phyloP scores from a whole-genome alignment of 1,139 yeast species.

The Taiozyma sp. region DNA sequence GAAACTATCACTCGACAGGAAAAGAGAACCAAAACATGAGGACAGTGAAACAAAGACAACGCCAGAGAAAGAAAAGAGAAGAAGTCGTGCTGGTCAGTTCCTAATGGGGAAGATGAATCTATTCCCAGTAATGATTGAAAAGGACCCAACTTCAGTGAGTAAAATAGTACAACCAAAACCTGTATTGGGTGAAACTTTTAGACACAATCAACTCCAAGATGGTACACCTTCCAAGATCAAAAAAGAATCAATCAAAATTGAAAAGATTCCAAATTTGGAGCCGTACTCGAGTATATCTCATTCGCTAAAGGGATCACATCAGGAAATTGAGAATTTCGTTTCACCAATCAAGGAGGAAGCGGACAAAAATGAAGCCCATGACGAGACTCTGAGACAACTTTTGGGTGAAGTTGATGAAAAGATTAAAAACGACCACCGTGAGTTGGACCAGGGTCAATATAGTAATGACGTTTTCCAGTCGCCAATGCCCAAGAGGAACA shows the following conservation, averaged over 20 bases:
- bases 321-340: neutral
- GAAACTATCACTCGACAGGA: constrained; percentile 17
- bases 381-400: constrained; percentile 13
- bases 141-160: constrained; percentile 31
- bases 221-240: constrained; percentile 6
- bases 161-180: constrained; percentile 16
- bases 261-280: neutral
- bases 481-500: constrained; percentile 13
- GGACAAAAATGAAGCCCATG: constrained; percentile 7
- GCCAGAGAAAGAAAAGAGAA: constrained; percentile 17
- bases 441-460: neutral
- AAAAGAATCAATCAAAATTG: neutral
- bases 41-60: constrained; percentile 7
- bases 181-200: constrained; percentile 9
- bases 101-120: constrained; percentile 33
- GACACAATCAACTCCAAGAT: constrained; percentile 8
- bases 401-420: constrained; percentile 3
- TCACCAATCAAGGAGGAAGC: neutral
- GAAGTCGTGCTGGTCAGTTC: constrained; percentile 30
- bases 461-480: constrained; percentile 10
- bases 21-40: constrained; percentile 4
- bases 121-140: constrained; percentile 34
- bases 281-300: neutral
- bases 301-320: neutral
- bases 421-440: neutral